Conservation (phyloP, 257 asterid genomes). For the Orobanche coerulescens region DNA sequence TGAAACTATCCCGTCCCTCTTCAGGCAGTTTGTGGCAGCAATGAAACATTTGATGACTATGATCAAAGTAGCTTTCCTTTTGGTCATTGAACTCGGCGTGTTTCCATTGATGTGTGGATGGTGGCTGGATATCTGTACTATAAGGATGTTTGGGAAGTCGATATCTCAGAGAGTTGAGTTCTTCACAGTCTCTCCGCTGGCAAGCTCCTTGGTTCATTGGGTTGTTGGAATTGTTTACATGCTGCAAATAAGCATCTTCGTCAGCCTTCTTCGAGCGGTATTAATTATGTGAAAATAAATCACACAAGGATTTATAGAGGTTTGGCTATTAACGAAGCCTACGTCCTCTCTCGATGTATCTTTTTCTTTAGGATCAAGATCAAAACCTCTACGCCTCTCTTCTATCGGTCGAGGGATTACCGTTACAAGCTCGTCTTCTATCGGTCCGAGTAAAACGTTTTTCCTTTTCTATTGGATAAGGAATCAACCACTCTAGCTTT, state of each 20-base stretch:
- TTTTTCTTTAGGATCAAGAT: too few relatives aligned
- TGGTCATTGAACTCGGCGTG: constrained; percentile 96
- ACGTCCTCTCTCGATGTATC: too few relatives aligned
- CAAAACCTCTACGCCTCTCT: too few relatives aligned
- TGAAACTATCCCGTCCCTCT: constrained; percentile 86
- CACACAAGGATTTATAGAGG: too few relatives aligned
- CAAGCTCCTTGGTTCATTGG: constrained; percentile 98
- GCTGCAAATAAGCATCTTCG: constrained; percentile 97
- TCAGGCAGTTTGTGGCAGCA: constrained; percentile 91
- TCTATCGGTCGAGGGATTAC: too few relatives aligned
- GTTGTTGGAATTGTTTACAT: constrained; percentile 95
- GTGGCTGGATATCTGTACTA: constrained; percentile 98
- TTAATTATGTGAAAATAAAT: too few relatives aligned
- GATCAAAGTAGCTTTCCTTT: constrained; percentile 96
- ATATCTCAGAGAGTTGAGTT: constrained; percentile 90
- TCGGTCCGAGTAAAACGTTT: too few relatives aligned
- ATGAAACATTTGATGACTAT: constrained; percentile 97
- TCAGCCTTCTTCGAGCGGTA: constrained; percentile 99
- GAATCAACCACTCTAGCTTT: too few relatives aligned
- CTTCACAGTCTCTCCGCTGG: constrained; percentile 88
- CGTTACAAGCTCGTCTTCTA: too few relatives aligned
- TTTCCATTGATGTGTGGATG: constrained; percentile 99
- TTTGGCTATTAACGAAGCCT: too few relatives aligned
- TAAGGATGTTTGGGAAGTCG: constrained; percentile 91
- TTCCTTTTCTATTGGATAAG: too few relatives aligned